Evolutionary conservation across 441 rosid genomes (phyloP).

Genomic region (Metrosideros polymorpha): DNA sequence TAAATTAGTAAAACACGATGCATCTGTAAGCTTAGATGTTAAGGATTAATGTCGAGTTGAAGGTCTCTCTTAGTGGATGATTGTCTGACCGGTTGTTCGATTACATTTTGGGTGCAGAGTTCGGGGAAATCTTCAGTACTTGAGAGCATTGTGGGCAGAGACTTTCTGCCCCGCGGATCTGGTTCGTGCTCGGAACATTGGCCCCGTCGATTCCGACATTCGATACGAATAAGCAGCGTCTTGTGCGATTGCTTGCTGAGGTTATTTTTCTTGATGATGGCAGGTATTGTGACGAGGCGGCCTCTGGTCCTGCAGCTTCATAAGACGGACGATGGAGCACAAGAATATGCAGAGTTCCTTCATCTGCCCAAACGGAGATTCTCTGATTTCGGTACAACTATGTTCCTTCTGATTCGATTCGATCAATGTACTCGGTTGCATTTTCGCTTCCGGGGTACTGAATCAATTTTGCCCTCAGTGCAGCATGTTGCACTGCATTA

Average conservation of each 20-base stretch:
- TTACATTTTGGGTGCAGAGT: not conserved
- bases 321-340: not conserved
- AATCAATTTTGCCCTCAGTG: not conserved
- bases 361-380: slow-evolving; percentile 10
- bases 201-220: not conserved
- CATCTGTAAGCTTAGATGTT: not conserved
- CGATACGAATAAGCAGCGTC: not conserved
- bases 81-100: not conserved
- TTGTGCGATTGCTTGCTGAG: not conserved
- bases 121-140: slow-evolving; percentile 15
- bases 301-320: slow-evolving; percentile 11
- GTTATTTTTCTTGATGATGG: not conserved
- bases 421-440: not conserved
- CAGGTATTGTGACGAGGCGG: slow-evolving; percentile 11
- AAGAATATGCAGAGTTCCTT: slow-evolving; percentile 5
- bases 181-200: not conserved
- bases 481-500: not conserved
- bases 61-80: not conserved
- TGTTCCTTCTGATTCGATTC: not conserved
- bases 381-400: not conserved
- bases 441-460: not conserved
- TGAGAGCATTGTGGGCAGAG: slow-evolving; percentile 14
- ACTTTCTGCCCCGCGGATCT: slow-evolving; percentile 12
- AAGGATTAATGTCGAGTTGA: not conserved
- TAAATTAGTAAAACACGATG: not conserved